Evolutionary conservation across 2,329 filamentous ascomycete species (phyloP), one percentile per base, ranked within the genome.

Genomic region (Epichloe hybrida): DNA sequence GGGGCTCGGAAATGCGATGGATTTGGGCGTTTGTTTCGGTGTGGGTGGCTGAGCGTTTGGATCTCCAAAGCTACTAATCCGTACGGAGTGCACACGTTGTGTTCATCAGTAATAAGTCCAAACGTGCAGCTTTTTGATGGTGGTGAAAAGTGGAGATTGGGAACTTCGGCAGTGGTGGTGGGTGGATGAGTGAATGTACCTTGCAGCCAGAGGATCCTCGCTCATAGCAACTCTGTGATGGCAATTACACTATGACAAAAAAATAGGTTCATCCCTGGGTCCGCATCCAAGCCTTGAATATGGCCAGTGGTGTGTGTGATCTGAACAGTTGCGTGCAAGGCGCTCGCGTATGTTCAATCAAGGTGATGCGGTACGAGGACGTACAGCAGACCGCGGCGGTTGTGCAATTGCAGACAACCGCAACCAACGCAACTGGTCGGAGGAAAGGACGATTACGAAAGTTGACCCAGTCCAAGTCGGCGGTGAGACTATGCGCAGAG

Each of bases 31-130:
- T 61, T 76, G 71, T 63, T 72, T 74, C 51, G 78, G 77, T 50
- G 77, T 81, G 43, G 72, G 76, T 61, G 77, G 76, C 63, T 75
- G 76, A 72, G 74, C 73, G 73, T 75, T 79, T 71, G 75, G 71
- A 71, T 79, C 74, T 72, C 76, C 77, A 77, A 79, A 79, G 73
- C 79, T 82, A 63, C 41, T 56, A 17, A 17, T 17, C 17, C 17
- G 17, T 17, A 52, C 23, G 23, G 23, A 27, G 23, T 27, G 23
- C 52, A 52, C 58, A 49, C 59, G 23, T 7, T 50, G 36, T 48
- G 58, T 51, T 52, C 54, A 57, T 52, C 53, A 56, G 62, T 76
- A 60, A 74, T 76, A 60, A 74, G 44, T 46, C 56, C 58, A 55
- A 44, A 46, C 8, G 38, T 52, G 49, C 44, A 53, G 46, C 27